A percentile compares a stretch with the other conserved stretches of the same genome.
Conservation (phyloP, 306 rosid species). For the Vigna angularis region DNA sequence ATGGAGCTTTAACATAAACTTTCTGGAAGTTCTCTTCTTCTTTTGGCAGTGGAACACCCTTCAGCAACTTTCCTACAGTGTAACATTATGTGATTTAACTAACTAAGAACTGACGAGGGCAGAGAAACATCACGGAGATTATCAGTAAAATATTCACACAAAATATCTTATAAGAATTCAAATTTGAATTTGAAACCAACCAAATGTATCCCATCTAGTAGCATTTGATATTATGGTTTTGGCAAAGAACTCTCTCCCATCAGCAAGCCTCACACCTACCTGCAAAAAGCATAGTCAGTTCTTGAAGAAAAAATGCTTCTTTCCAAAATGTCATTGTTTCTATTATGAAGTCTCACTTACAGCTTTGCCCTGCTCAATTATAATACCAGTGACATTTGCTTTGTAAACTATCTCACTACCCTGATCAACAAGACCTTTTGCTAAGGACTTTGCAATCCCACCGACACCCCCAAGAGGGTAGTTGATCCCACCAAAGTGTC, state of each 20-base stretch:
- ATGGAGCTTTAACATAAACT: slow-evolving; percentile 89
- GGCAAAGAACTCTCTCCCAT: slow-evolving; percentile 82
- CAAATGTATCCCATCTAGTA: slow-evolving; percentile 99
- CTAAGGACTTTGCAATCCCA: too few relatives aligned
- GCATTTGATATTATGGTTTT: slow-evolving; percentile 95
- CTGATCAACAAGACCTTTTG: too few relatives aligned
- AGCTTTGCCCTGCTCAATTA: too few relatives aligned
- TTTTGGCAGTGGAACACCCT: slow-evolving; percentile 86
- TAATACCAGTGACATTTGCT: too few relatives aligned
- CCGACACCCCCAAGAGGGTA: too few relatives aligned
- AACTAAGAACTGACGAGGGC: slow-evolving; percentile 20
- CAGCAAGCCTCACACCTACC: slow-evolving; percentile 90
- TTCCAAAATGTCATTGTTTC: slow-evolving; percentile 37
- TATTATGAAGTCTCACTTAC: too few relatives aligned
- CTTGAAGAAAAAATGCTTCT: slow-evolving; percentile 38
- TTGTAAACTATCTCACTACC: too few relatives aligned
- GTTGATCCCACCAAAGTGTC: slow-evolving; percentile 96
- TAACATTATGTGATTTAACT: slow-evolving; percentile 37
- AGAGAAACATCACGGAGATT: slow-evolving; percentile 32
- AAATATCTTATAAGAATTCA: background rate
- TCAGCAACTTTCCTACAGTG: slow-evolving; percentile 73
- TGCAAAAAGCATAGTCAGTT: slow-evolving; percentile 49
- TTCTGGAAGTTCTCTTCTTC: slow-evolving; percentile 94
- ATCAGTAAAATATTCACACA: slow-evolving; percentile 33
- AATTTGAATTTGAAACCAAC: slow-evolving; percentile 57